A percentile compares a stretch with the other conserved stretches of the same genome.
phyloP scores from a whole-genome alignment of 495 filamentous ascomycete species.

The Xylaria venustula region DNA sequence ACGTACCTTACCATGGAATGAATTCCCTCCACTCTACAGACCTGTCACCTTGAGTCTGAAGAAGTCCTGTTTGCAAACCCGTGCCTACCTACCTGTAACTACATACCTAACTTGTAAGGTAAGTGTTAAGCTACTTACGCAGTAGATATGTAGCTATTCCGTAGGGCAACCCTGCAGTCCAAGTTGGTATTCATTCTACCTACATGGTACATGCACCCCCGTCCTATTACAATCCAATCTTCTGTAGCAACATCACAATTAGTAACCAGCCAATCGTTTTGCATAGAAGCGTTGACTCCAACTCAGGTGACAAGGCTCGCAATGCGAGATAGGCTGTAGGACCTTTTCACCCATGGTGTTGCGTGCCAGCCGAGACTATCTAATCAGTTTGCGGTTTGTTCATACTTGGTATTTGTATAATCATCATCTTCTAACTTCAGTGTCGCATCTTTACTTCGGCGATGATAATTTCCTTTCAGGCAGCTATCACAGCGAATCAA shows the following conservation, averaged over 20 bases:
- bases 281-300: background rate
- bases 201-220: too few relatives aligned
- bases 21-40: background rate
- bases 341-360: background rate
- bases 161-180: too few relatives aligned
- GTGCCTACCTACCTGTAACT: too few relatives aligned
- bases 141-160: too few relatives aligned
- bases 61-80: too few relatives aligned
- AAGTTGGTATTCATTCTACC: too few relatives aligned
- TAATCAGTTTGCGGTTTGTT: too few relatives aligned
- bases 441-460: background rate
- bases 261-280: background rate
- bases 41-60: background rate
- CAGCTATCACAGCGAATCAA: background rate
- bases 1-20: too few relatives aligned
- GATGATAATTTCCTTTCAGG: background rate
- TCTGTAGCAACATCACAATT: too few relatives aligned
- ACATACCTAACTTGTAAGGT: too few relatives aligned
- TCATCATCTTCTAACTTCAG: background rate
- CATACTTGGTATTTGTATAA: background rate
- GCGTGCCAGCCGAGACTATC: background rate
- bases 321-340: background rate
- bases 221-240: too few relatives aligned
- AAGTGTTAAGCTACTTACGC: too few relatives aligned
- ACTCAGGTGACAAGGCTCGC: slow-evolving; percentile 1